Conservation (phyloP, 2,329 filamentous ascomycete genomes). For the Mollisia scopiformis region DNA sequence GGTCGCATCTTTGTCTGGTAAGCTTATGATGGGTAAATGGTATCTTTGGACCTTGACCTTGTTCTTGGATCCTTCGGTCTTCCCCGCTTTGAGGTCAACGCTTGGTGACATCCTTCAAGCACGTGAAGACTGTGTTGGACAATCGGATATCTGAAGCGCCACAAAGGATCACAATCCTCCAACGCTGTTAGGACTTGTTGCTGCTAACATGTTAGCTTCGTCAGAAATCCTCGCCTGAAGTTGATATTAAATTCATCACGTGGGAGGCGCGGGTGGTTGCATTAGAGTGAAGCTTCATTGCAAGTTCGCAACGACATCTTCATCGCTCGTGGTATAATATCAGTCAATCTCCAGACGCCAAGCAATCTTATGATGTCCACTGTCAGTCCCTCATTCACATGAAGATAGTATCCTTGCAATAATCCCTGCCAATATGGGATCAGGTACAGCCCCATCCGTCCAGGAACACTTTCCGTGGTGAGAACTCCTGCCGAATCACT, state of each 20-base stretch:
- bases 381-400: neutral
- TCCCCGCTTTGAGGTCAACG: neutral
- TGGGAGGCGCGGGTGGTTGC: neutral
- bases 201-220: neutral
- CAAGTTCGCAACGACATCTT: neutral
- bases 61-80: neutral
- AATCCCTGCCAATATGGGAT: neutral
- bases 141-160: too few relatives aligned
- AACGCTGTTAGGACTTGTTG: neutral
- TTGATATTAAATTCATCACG: neutral
- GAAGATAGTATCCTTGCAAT: neutral
- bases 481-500: neutral
- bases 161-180: neutral
- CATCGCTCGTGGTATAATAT: neutral
- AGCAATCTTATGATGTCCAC: neutral
- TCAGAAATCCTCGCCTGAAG: too few relatives aligned
- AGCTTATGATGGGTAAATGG: neutral
- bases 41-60: neutral
- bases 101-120: neutral
- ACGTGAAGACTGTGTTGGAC: neutral
- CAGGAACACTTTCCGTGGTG: neutral
- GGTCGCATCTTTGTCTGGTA: neutral
- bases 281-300: neutral
- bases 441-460: neutral
- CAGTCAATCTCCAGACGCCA: neutral